Percentiles rank a stretch among this genome's conserved stretches.
These are phyloP conservation scores for Naegleria fowleri DNA, from an alignment of 208 protist genomes.

Conservation along the genomic window DNA sequence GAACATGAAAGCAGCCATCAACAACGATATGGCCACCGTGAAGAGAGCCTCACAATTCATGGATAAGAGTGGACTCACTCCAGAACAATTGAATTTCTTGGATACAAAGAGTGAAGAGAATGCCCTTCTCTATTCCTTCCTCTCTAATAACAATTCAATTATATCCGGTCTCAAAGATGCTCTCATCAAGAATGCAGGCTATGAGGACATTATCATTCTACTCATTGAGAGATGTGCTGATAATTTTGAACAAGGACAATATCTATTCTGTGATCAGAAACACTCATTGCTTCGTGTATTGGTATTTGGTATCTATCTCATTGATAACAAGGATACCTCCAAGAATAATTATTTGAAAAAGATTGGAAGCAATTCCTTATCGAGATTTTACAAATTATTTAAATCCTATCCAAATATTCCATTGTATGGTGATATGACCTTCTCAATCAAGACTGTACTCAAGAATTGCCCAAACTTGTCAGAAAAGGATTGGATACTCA, in stretches of 20 bases:
- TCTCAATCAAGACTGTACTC: conserved; percentile 48
- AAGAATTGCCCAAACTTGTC: conserved; percentile 45
- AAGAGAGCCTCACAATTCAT: conserved; percentile 1
- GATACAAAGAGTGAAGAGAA: conserved; percentile 49
- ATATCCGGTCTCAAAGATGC: conserved; percentile 47
- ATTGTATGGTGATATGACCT: conserved; percentile 64
- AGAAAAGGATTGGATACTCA: conserved; percentile 8
- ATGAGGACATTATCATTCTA: conserved; percentile 48
- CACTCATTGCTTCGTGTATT: conserved; percentile 50
- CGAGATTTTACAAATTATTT: conserved; percentile 50
- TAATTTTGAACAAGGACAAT: conserved; percentile 46
- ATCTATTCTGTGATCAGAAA: conserved; percentile 52
- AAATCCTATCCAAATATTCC: conserved; percentile 53
- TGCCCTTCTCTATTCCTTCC: conserved; percentile 55
- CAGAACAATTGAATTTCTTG: conserved; percentile 13
- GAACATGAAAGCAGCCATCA: conserved; percentile 63
- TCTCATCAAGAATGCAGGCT: conserved; percentile 44
- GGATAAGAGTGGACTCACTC: neutral
- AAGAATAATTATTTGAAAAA: conserved; percentile 46
- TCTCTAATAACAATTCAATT: conserved; percentile 56
- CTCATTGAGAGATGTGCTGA: conserved; percentile 43
- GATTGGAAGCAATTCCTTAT: conserved; percentile 26
- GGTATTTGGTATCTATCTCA: conserved; percentile 51
- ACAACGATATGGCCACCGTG: conserved; percentile 59
- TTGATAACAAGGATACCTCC: conserved; percentile 52